A percentile compares a stretch with the other conserved stretches of the same genome.
These are phyloP conservation scores for Royoungia palumana DNA, from an alignment of 768 basidiomycete species.

Conservation along the genomic window DNA sequence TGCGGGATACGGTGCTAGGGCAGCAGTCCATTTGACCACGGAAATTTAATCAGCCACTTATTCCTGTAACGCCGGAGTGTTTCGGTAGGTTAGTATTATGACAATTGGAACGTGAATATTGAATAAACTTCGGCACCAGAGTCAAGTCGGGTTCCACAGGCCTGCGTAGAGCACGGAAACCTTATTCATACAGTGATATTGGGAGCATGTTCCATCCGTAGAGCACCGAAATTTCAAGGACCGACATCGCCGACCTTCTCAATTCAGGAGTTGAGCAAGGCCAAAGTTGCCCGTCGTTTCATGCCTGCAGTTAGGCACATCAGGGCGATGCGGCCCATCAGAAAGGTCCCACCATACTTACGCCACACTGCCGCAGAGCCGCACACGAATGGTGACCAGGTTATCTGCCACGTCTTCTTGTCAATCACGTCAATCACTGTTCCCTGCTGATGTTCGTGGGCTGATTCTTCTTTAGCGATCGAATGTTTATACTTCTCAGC, in stretches of 20 bases:
- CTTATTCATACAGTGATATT: conserved; percentile 16
- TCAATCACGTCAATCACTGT: too few species aligned
- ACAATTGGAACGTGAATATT: conserved; percentile 16
- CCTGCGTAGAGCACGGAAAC: conserved; percentile 22
- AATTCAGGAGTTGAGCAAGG: conserved; percentile 3
- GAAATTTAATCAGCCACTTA: not conserved
- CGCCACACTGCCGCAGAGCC: too few species aligned
- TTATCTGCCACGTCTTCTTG: too few species aligned
- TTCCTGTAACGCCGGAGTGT: conserved; percentile 17
- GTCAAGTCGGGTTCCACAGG: conserved; percentile 5
- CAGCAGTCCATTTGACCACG: not conserved
- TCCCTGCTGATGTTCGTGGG: not conserved
- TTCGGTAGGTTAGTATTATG: conserved; percentile 13
- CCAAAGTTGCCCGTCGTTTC: conserved; percentile 6
- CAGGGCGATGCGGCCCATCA: too few species aligned
- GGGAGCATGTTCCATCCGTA: conserved; percentile 21
- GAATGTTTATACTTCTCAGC: too few species aligned
- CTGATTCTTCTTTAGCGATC: too few species aligned
- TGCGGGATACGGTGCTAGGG: too few species aligned
- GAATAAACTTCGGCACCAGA: conserved; percentile 15
- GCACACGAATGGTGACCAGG: too few species aligned
- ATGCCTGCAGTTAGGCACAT: not conserved
- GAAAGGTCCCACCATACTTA: too few species aligned
- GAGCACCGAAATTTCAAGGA: not conserved
- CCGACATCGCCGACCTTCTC: not conserved